Evolutionary conservation across 164 flowering plant species (phyloP).

Genomic region (Vitis amurensis): DNA sequence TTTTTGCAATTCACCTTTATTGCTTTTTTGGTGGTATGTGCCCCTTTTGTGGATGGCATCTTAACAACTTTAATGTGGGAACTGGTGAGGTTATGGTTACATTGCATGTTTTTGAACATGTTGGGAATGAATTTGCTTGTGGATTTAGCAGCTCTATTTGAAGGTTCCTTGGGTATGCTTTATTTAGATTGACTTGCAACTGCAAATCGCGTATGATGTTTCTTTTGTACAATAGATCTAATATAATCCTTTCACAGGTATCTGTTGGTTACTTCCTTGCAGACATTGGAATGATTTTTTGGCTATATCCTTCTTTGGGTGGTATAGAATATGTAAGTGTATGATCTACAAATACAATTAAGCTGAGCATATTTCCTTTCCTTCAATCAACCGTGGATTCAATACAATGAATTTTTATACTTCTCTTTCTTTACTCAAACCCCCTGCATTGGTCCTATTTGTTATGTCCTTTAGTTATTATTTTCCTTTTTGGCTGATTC

Average conservation of each 20-base stretch:
- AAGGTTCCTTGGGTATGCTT: neutral
- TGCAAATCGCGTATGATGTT: neutral
- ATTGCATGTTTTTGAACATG: neutral
- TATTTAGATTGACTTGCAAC: neutral
- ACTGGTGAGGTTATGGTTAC: too few relatives aligned
- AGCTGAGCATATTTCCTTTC: neutral
- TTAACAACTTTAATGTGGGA: too few relatives aligned
- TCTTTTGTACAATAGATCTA: neutral
- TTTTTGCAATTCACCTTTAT: too few relatives aligned
- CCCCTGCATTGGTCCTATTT: neutral
- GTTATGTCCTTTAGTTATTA: neutral
- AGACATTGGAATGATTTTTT: constrained; percentile 85
- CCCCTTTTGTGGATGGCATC: too few relatives aligned
- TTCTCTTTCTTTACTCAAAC: neutral
- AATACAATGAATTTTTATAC: neutral
- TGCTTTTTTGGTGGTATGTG: too few relatives aligned
- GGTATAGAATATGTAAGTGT: constrained; percentile 93
- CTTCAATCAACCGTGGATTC: neutral
- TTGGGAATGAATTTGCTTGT: neutral
- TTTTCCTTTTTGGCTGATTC: too few relatives aligned
- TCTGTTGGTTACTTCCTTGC: constrained; percentile 91
- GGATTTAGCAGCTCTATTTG: neutral
- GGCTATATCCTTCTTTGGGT: constrained; percentile 93
- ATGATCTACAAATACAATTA: neutral
- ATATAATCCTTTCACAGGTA: constrained; percentile 48